Evolutionary conservation across 2,329 filamentous ascomycete species (phyloP).

Genomic region (Plectosphaerella plurivora): DNA sequence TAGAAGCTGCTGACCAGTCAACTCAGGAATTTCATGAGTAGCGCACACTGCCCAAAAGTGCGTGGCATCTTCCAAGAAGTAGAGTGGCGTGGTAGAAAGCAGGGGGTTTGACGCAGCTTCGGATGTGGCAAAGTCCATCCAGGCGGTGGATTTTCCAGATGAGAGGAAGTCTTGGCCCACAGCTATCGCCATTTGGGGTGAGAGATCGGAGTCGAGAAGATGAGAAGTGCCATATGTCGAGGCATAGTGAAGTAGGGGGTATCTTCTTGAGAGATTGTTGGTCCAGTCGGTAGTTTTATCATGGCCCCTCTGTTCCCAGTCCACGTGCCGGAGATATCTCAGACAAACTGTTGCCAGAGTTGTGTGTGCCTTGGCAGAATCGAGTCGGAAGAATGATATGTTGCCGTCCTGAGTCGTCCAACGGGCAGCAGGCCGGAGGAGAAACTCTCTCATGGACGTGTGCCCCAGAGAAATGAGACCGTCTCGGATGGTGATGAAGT

Average conservation of each 20-base stretch:
- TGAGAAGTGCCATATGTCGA: neutral
- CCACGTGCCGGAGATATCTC: neutral
- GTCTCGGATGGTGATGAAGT: neutral
- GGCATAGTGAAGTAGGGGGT: neutral
- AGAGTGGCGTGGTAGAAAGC: neutral
- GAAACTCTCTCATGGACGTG: neutral
- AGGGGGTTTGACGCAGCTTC: neutral
- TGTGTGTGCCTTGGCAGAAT: neutral
- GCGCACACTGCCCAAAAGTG: neutral
- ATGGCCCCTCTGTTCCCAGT: neutral
- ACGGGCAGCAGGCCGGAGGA: neutral
- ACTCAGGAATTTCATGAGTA: neutral
- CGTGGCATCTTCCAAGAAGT: neutral
- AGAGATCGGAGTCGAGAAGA: neutral
- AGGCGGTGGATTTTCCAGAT: neutral
- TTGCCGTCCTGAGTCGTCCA: neutral
- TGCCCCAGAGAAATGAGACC: neutral
- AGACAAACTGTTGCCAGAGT: neutral
- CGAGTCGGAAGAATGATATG: neutral
- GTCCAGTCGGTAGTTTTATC: neutral
- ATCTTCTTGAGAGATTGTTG: neutral
- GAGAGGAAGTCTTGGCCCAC: neutral
- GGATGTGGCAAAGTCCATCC: neutral
- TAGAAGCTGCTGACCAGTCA: neutral
- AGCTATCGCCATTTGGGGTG: neutral